Evolutionary conservation across 495 filamentous ascomycete species (phyloP).

Genomic region (Melanomma pulvis-pyrius): DNA sequence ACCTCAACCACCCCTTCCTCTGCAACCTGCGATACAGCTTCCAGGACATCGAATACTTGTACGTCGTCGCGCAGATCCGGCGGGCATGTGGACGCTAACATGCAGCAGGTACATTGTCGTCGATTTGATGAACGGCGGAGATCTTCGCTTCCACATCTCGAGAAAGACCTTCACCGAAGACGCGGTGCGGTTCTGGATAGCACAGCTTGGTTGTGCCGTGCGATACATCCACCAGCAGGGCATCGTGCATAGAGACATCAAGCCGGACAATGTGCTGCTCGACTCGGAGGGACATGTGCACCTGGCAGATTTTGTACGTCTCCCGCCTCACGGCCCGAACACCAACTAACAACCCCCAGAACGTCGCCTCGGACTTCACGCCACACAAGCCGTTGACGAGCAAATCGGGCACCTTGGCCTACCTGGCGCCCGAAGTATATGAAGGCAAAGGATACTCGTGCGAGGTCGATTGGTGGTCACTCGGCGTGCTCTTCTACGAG

Average conservation of each 20-base stretch:
- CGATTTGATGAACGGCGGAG: constrained; percentile 97
- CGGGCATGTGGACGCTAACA: constrained; percentile 20
- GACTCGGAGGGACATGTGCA: constrained; percentile 96
- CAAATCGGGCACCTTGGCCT: constrained; percentile 95
- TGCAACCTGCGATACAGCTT: constrained; percentile 99
- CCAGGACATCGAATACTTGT: constrained; percentile 99
- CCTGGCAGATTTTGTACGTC: constrained; percentile 88
- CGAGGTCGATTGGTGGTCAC: constrained; percentile 97
- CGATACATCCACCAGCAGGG: constrained; percentile 88
- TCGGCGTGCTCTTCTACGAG: constrained; percentile 96
- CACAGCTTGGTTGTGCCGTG: constrained; percentile 89
- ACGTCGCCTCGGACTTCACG: constrained; percentile 91
- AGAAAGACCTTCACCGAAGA: constrained; percentile 98
- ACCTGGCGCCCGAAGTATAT: constrained; percentile 95
- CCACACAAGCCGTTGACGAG: constrained; percentile 83
- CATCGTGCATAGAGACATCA: constrained; percentile 95
- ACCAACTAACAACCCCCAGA: constrained; percentile 56
- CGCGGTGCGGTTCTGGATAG: constrained; percentile 93
- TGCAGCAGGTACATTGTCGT: constrained; percentile 88
- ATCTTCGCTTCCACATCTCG: constrained; percentile 96
- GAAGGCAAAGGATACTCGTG: constrained; percentile 79
- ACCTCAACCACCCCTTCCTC: constrained; percentile 95
- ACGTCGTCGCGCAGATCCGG: constrained; percentile 43
- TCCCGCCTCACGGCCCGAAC: constrained; percentile 20
- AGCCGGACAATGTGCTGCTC: constrained; percentile 94